Percentiles rank a stretch among this genome's conserved stretches.
Evolutionary conservation across 805 yeast genomes (phyloP).

Genomic region (Wickerhamiella slavikovae): DNA sequence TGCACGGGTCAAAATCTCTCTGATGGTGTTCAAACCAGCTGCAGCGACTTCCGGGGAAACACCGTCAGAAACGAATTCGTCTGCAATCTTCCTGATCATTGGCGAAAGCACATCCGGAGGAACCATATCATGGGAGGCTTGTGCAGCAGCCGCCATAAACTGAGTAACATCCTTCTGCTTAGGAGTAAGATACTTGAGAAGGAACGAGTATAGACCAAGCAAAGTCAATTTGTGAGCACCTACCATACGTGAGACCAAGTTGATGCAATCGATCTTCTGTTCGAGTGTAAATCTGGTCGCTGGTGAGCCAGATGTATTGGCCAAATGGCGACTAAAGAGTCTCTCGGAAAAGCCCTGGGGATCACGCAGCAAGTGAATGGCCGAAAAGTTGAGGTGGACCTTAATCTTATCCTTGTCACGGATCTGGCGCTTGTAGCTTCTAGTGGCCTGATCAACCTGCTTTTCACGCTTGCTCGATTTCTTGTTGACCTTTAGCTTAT

Average conservation of each 20-base stretch:
- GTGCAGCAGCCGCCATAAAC: conserved; percentile 92
- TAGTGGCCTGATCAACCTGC: conserved; percentile 56
- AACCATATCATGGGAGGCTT: conserved; percentile 87
- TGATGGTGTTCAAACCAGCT: conserved; percentile 87
- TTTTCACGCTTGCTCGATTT: conserved; percentile 62
- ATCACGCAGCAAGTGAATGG: conserved; percentile 81
- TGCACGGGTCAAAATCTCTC: conserved; percentile 83
- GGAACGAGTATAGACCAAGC: conserved; percentile 72
- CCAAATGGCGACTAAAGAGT: conserved; percentile 47
- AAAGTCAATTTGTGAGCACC: conserved; percentile 91
- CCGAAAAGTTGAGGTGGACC: conserved; percentile 74
- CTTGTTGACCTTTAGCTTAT: conserved; percentile 66
- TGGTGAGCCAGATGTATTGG: conserved; percentile 24
- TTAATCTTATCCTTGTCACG: conserved; percentile 30
- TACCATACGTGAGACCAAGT: conserved; percentile 65
- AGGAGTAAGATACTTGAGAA: conserved; percentile 79
- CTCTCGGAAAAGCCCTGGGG: conserved; percentile 96
- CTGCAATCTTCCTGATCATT: conserved; percentile 79
- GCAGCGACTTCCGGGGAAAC: conserved; percentile 96
- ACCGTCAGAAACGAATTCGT: conserved; percentile 96
- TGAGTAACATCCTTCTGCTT: conserved; percentile 89
- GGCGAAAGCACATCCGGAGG: conserved; percentile 82
- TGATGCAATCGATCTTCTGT: conserved; percentile 76
- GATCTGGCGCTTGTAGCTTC: conserved; percentile 34
- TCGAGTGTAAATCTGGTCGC: conserved; percentile 59